Evolutionary conservation across 2,329 filamentous ascomycete genomes (phyloP), one percentile per base, ranked within the genome.

Genomic region (Akanthomyces dipterigenus): DNA sequence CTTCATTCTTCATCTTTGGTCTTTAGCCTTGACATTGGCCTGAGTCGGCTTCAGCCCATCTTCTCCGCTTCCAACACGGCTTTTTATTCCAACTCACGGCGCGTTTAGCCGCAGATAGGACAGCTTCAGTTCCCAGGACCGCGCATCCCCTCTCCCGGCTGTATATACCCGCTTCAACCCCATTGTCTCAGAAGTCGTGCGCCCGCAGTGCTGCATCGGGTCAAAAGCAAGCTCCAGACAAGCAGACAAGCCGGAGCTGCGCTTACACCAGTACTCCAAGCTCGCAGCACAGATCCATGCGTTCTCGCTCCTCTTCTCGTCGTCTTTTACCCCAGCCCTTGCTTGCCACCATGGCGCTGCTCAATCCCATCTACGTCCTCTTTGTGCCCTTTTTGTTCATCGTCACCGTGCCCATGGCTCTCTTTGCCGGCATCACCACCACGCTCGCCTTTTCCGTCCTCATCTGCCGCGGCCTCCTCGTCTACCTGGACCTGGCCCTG

Each of bases 401-500:
- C 64, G 77, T 87, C 67, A 86, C 85, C 24, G 73, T 88, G 14
- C 87, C 87, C 9, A 78, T 89, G 58, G 79, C 84, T 66, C 69
- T 88, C 55, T 81, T 86, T 60, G 87, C 87, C 57, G 81, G 80
- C 64, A 73, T 88, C 64, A 89, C 87, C 36, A 85, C 86, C 60
- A 80, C 78, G 5, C 66, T 88, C 53, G 85, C 87, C 43, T 82
- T 87, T 65, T 77, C 81, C 42, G 77, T 88, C 40, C 80, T 90
- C 54, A 79, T 84, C 68, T 73, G 87, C 64, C 81, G 86, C 26
- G 80, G 87, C 26, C 75, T 82, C 50, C 69, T 88, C 56, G 81
- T 88, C 61, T 89, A 88, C 68, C 73, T 88, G 63, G 85, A 89
- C 67, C 77, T 89, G 56, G 81, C 78, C 48, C 71, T 84, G 22